Base-by-base conservation (phyloP, 768 basidiomycete species). In the Tylopilus balloui region DNA sequence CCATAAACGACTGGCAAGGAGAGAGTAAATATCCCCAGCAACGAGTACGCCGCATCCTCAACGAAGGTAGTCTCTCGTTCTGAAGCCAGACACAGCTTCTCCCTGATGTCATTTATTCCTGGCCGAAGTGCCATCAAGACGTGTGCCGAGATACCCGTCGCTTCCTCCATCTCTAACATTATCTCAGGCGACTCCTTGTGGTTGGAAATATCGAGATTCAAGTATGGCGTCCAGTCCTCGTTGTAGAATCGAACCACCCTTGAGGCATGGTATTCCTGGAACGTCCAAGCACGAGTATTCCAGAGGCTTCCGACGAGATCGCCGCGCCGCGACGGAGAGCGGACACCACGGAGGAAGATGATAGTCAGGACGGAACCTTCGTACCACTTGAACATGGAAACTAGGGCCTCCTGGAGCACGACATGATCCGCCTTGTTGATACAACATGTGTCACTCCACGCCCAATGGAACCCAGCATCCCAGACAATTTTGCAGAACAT, bases 11-110 rank as follows among this genome's bases (percentile, higher is more conserved):
- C 14, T 1, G 47, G 45, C 20, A 50, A 11, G 3, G 28, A 14
- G 9, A 21, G 4, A 2, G 50, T 43, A 13, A 57, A 56, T 25
- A 57, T 47, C 12, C 49, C 47, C 0, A 51, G 36, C 5, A 56
- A 35, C 8, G 53, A 56, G 23, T 56, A 56, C 3, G 55, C 47
- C 5, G 45, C 45, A 27, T 57, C 56, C 27, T 57, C 56, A 5
- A 48, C 15, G 7, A 28, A 14, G 0, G 44, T 57, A 7, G 50
- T 52, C 6, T 47, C 14, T 14, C 50, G 50, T 13, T 14, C 15
- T 3, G 56, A 52, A 15, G 54, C 56, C 1, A 57, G 37, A 34
- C 42, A 42, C 15, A 56, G 35, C 34, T 57, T 57, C 34, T 49
- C 55, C 23, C 53, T 31, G 6, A 56, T 56, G 4, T 45, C 12